Base-by-base conservation (phyloP, 306 rosid genomes). In the Prunus padus region DNA sequence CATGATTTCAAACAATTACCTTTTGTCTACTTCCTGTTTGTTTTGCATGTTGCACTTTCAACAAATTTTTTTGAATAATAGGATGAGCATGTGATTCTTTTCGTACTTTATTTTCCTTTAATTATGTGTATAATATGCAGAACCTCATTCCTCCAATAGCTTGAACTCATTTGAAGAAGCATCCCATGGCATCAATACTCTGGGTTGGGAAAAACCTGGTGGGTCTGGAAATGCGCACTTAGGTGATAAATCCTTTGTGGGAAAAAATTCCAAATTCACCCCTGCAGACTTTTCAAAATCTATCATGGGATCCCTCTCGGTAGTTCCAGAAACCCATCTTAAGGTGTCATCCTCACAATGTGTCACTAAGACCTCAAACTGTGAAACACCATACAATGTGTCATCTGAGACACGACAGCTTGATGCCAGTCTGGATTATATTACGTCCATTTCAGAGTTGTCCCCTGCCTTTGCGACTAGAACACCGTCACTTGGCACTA, bases 201-300 rank as follows among this genome's bases (percentile, higher is more conserved):
- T 57, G 60, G 87, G 76, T 71, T 77, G 77, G 84, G 87, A 77
- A 75, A 82, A 57, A 28, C 76, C 65, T 25, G 49, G 66, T 69
- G 75, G 79, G 77, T 76, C 81, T 67, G 61, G 65, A 2, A 75
- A 46, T 75, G 62, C 61, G 70, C 79, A 66, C 63, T 28, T 73
- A 18, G 84, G 75, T 73, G 88, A 82, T 72, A 82, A 87, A 79
- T 78, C 86, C 33, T 44, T 26, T 52, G 19, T 16, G 11, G 80
- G 83, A 77, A 74, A 68, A 72, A 73, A 75, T 69, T 14, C 77
- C 70, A 73, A 72, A 25, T 71, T 89, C 67, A 37, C 31, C 72
- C 84, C 88, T 23, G 25, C 57, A 67, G 86, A 88, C 26, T 68
- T 72, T 79, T 74, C 82, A 18, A 78, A 72, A 76, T 69, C 93